phyloP scores from a whole-genome alignment of 352 stramenopile species.

The Pythium aristosporum region DNA sequence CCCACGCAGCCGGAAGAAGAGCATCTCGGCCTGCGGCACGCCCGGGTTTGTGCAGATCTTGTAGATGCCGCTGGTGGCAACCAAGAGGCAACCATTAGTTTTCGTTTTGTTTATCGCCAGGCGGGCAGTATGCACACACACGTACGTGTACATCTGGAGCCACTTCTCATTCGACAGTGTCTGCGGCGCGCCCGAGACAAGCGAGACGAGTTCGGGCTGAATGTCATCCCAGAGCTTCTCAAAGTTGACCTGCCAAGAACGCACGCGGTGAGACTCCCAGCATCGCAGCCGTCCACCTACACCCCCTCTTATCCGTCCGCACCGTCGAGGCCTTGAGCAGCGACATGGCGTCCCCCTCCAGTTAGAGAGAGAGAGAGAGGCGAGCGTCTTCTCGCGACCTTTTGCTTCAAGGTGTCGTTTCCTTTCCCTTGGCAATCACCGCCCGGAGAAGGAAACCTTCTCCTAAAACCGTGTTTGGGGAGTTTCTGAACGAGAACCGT shows the following conservation, averaged over 20 bases:
- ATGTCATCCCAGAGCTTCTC: slow-evolving; percentile 84
- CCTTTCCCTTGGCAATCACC: background rate
- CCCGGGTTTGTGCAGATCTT: slow-evolving; percentile 87
- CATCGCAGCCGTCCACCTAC: background rate
- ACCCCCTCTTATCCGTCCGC: slow-evolving; percentile 4
- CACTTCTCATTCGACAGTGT: slow-evolving; percentile 81
- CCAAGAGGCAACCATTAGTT: background rate
- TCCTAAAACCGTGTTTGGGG: slow-evolving; percentile 22
- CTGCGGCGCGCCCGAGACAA: slow-evolving; percentile 67
- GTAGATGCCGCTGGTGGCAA: slow-evolving; percentile 64
- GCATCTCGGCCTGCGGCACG: slow-evolving; percentile 72
- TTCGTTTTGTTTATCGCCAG: background rate
- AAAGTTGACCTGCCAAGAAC: slow-evolving; percentile 67
- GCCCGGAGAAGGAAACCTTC: slow-evolving; percentile 5
- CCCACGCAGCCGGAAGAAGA: slow-evolving; percentile 76
- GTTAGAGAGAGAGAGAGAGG: background rate
- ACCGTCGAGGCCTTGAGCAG: slow-evolving; percentile 80
- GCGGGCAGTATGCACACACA: slow-evolving; percentile 3
- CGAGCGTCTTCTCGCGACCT: background rate
- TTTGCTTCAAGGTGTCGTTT: slow-evolving; percentile 31
- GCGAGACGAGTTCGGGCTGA: slow-evolving; percentile 69
- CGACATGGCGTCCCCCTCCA: slow-evolving; percentile 45
- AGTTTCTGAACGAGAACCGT: slow-evolving; percentile 14
- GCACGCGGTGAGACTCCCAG: background rate
- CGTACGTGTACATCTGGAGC: slow-evolving; percentile 88